phyloP scores from a whole-genome alignment of 2,329 filamentous ascomycete genomes.

The Nigrospora oryzae region DNA sequence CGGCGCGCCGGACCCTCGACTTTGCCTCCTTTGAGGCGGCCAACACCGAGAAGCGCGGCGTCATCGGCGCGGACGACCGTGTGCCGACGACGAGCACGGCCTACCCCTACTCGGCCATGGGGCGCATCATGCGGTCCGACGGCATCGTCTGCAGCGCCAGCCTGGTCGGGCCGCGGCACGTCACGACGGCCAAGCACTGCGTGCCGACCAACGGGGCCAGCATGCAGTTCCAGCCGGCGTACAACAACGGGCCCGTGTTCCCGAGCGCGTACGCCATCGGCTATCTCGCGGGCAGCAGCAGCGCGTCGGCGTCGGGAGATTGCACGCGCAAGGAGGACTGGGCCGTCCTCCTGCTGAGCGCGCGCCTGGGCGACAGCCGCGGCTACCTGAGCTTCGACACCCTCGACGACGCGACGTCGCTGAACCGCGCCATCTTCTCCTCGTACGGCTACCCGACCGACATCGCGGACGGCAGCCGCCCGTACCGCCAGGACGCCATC shows the following conservation, averaged over 20 bases:
- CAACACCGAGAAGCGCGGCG: conserved; percentile 8
- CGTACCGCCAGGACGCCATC: conserved; percentile 8
- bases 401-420: neutral
- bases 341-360: conserved; percentile 15
- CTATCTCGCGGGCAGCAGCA: conserved; percentile 1
- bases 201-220: conserved; percentile 9
- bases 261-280: conserved; percentile 5
- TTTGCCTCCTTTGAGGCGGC: neutral
- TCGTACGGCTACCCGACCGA: conserved; percentile 9
- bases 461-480: conserved; percentile 3
- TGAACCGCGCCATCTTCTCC: conserved; percentile 10
- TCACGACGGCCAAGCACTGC: conserved; percentile 18
- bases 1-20: too few relatives aligned
- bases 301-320: neutral
- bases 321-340: conserved; percentile 16
- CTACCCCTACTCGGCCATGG: conserved; percentile 13
- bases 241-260: conserved; percentile 11
- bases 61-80: conserved; percentile 13
- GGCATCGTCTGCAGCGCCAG: conserved; percentile 17
- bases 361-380: conserved; percentile 13
- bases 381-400: conserved; percentile 15
- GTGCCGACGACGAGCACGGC: conserved; percentile 7
- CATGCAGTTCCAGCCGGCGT: conserved; percentile 15
- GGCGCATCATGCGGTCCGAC: conserved; percentile 10
- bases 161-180: conserved; percentile 18